Evolutionary conservation across 2,329 filamentous ascomycete species (phyloP), one percentile per base, ranked within the genome.

Genomic region (Colletotrichum musae): DNA sequence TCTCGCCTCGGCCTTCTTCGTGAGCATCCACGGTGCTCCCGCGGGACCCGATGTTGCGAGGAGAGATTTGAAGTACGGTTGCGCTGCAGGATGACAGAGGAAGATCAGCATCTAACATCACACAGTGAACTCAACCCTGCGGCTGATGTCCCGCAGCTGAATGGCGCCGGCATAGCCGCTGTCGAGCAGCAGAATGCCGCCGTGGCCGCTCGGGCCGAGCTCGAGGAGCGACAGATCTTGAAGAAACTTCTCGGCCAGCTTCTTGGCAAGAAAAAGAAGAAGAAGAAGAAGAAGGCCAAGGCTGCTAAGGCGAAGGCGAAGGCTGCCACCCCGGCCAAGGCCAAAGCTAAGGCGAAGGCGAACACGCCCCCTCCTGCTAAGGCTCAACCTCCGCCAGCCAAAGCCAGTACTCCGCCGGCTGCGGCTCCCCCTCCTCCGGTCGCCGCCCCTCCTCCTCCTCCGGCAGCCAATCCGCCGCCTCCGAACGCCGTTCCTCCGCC

Each of bases 11-110:
- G 62, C 63, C 18, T 63, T 70, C 16, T 51, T 70, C 26, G 67
- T 70, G 6, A 63, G 67, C 56, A 70, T 70, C 56, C 56, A 70
- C 13, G 67, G 67, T 67, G 67, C 67, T 10, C 67, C 67, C 16
- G 57, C 67, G 16, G 61, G 61, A 18, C 52, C n/a, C 1, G 57
- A 58, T 13, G 56, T 70, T 2, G 51, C 51, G 16, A 21, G 10
- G 12, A 10, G 57, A 15, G 50, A 70, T 1, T 9, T 47, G 12
- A 48, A 13, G 67, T 70, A 65, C 4, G 32, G 32, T 10, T 36
- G 50, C 52, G 21, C 18, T 4, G 26, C 2, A 24, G 24, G 50
- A 53, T 5, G 2, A 1, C 3, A 5, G 28, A 12, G 12, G 12
- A 47, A 28, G 28, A 4, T n/a, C 2, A 43, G 6, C 7, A 1